These are phyloP conservation scores for Talaromyces sp. DNA, from an alignment of 2,329 filamentous ascomycete genomes.

Conservation along the genomic window DNA sequence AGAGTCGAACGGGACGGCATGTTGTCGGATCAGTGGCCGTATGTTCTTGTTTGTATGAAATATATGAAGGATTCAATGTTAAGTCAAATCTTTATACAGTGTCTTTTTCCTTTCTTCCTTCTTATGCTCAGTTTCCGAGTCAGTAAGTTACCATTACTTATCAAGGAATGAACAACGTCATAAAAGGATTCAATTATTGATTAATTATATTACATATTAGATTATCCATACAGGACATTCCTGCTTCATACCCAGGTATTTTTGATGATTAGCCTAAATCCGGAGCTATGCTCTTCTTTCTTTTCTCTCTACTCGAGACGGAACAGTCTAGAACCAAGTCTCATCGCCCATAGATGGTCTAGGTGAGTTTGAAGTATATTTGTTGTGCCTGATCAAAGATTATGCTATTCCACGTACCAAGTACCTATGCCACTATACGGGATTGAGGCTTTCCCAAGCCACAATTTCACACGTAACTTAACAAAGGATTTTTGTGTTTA, in stretches of 20 bases:
- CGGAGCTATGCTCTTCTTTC: not conserved
- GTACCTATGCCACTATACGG: too few relatives aligned
- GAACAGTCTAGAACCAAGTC: not conserved
- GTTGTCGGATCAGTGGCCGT: too few relatives aligned
- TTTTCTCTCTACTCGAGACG: not conserved
- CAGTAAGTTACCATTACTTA: too few relatives aligned
- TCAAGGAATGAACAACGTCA: too few relatives aligned
- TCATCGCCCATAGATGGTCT: not conserved
- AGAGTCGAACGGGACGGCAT: too few relatives aligned
- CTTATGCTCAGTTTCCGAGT: too few relatives aligned
- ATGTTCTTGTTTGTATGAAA: too few relatives aligned
- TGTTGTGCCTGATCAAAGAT: not conserved
- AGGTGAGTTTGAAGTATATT: not conserved
- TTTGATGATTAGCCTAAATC: not conserved
- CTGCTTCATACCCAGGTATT: not conserved
- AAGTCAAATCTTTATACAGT: too few relatives aligned
- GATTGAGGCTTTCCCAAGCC: not conserved
- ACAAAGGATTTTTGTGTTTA: not conserved
- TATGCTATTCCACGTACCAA: too few relatives aligned
- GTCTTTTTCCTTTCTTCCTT: too few relatives aligned
- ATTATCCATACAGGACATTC: not conserved
- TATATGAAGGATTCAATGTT: too few relatives aligned
- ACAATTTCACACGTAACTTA: not conserved
- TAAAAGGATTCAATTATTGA: not conserved
- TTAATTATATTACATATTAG: not conserved